Base-by-base conservation (phyloP, 2,329 filamentous ascomycete species). In the Penicillium italicum region DNA sequence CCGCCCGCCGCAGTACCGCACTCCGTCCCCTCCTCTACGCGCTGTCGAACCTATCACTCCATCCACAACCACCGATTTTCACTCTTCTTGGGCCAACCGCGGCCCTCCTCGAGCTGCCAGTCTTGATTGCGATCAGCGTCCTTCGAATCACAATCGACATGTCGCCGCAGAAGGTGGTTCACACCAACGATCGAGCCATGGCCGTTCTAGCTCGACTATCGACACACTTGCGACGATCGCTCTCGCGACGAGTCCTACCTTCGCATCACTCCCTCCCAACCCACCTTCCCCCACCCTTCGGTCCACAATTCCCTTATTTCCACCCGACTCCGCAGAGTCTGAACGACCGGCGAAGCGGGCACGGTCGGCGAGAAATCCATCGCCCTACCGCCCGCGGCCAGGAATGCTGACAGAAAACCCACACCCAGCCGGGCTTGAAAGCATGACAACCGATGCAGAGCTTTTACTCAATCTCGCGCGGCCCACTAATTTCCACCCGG, bases 341-440 rank as follows among this genome's bases (percentile, higher is more conserved):
- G 70, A 84, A 63, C 77, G 81, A 44, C 83, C 83, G 4, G 71
- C 81, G 20, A 87, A 87, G 70, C 79, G 85, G 40, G 78, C 82
- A 46, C 80, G 83, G 59, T 86, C 84, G 41, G 84, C 85, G 63
- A 76, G 81, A 62, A 72, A 80, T 49, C 73, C 76, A 16, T 77
- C 78, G 26, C 78, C 75, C 40, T 59, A 69, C 60, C 66, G 67
- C 61, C 65, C 68, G 54, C 65, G 63, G 55, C 56, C 60, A 50
- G 60, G 60, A 40, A 51, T 62, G 55, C 62, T 63, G 56, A 56
- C 69, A 40, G 65, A 68, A 48, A 62, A 68, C 34, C 71, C 67
- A 61, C 66, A 72, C 59, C 58, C 65, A 33, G 63, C 69, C 33
- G 61, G 68, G 44, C 64, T 69, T 11, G 72, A 75, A 52, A 76